Evolutionary conservation across 2,329 filamentous ascomycete species (phyloP).

Genomic region (Penicillium griseofulvum): DNA sequence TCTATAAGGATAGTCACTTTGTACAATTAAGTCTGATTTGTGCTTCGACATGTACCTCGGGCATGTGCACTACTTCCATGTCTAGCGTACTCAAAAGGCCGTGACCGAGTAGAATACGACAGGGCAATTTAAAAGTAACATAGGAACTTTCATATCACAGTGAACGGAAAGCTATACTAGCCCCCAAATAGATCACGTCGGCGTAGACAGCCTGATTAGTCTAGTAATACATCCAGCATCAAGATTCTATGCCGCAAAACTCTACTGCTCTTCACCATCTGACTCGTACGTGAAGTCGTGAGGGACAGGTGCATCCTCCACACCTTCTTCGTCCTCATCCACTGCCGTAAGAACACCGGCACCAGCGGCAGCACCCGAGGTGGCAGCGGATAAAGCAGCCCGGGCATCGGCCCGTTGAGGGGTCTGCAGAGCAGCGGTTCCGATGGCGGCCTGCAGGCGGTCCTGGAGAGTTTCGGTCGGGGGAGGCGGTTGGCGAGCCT

Average conservation of each 20-base stretch:
- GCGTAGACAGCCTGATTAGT: slow-evolving; percentile 30
- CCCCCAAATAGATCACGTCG: slow-evolving; percentile 25
- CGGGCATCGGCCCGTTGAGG: slow-evolving; percentile 31
- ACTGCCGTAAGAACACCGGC: slow-evolving; percentile 81
- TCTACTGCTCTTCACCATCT: slow-evolving; percentile 39
- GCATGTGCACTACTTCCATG: background rate
- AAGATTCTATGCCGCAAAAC: slow-evolving; percentile 14
- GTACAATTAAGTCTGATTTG: background rate
- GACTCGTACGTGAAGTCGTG: slow-evolving; percentile 49
- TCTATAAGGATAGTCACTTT: background rate
- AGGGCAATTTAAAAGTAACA: slow-evolving; percentile 2
- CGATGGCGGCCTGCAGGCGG: slow-evolving; percentile 42
- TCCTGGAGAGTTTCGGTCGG: slow-evolving; percentile 43
- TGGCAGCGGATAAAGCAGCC: slow-evolving; percentile 21
- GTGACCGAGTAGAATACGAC: background rate
- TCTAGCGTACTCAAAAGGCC: no score
- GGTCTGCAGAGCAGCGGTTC: slow-evolving; percentile 33
- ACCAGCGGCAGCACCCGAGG: slow-evolving; percentile 62
- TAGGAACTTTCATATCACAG: slow-evolving; percentile 23
- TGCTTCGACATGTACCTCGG: background rate
- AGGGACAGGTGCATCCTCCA: slow-evolving; percentile 48
- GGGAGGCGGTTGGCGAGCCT: slow-evolving; percentile 44
- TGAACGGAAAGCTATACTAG: slow-evolving; percentile 12
- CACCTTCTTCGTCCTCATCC: slow-evolving; percentile 64
- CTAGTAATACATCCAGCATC: slow-evolving; percentile 39